Base-by-base conservation (phyloP, 73 alveolate genomes). In the Paramecium caudatum region DNA sequence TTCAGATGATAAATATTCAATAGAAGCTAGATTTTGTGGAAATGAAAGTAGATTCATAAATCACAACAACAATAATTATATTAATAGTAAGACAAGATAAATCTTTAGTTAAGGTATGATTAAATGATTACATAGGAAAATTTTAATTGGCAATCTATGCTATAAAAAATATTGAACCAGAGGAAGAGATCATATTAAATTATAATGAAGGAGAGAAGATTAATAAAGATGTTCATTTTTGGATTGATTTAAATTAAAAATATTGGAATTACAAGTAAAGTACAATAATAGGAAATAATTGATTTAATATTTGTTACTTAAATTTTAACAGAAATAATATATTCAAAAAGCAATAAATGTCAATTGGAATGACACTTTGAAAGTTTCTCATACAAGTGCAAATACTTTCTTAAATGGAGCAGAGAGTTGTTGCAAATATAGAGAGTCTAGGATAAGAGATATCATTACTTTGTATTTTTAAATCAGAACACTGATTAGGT, bases 1-100 rank as follows among this genome's bases (percentile, higher is more conserved):
- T 10, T 32, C 30, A 10, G 84, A 68, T 25, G 84, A 68, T 30
- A 68, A 37, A 68, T 68, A 33, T 68, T 33, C 84, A 68, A 32
- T 68, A 23, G 84, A 68, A 37, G 37, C 48, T 37, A 10, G 50
- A 9, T 37, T 34, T 13, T 68, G 47, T 68, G 84, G 84, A 34
- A 68, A 68, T 68, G 84, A 68, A 37, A 37, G 61, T 6, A 68
- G 84, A 68, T 68, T 68, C 34, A 68, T 68, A 17, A 68, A 68
- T 68, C 84, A 68, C n/a, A 34, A 32, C 3, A 37, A 43, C 34
- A 1, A 68, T 10, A 33, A 68, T 34, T 68, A 32, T 13, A 68
- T 30, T 47, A 68, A 68, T 68, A 32, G 84, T 68, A 15, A 68
- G 13, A 37, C 33, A 2, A 6, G 33, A 33, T 19, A 32, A 19